Base-by-base conservation (phyloP, 2,329 filamentous ascomycete species). In the Fusarium sp. region DNA sequence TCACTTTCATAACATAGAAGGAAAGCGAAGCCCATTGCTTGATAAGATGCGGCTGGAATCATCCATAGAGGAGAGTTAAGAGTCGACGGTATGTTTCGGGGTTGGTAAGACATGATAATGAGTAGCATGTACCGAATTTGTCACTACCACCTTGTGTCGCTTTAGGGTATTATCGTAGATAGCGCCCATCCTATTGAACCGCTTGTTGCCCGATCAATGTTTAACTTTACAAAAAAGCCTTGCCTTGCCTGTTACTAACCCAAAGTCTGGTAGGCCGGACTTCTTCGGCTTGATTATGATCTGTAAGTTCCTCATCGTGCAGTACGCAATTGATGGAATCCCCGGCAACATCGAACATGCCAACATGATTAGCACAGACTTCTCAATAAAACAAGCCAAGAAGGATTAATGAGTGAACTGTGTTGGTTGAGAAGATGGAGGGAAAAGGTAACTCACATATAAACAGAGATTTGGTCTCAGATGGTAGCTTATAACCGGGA, bases 361-460 rank as follows among this genome's bases (percentile, higher is more conserved):
- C 9, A 18, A 18, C 5, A 3, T 18, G 8, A 38, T 5, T 10
- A 10, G 9, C 3, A n/a, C 3, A 6, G 5, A 10, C 3, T 10
- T 34, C 8, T 10, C 9, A 10, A 10, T 6, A 6, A 18, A 1
- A 34, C 16, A 16, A 6, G 8, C 5, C 32, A 18, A 34, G 16
- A 34, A 6, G 16, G 2, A 9, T 6, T 10, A 0, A 34, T 6
- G 16, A 9, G 16, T 18, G 1, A 10, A 9, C 2, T 10, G 9
- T 34, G 32, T 5, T 6, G 5, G 16, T 4, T 6, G 32, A 34
- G 8, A 8, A 38, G 5, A 10, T 4, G 0, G 32, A 38, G 16
- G 18, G 9, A 38, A 18, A 9, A 18, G 16, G 16, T 5, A 2
- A 18, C 16, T 11, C 16, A 3, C 18, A 10, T 18, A 34, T 5